These are phyloP conservation scores for Aegle marmelos DNA, from an alignment of 345 rosid genomes.

Conservation along the genomic window DNA sequence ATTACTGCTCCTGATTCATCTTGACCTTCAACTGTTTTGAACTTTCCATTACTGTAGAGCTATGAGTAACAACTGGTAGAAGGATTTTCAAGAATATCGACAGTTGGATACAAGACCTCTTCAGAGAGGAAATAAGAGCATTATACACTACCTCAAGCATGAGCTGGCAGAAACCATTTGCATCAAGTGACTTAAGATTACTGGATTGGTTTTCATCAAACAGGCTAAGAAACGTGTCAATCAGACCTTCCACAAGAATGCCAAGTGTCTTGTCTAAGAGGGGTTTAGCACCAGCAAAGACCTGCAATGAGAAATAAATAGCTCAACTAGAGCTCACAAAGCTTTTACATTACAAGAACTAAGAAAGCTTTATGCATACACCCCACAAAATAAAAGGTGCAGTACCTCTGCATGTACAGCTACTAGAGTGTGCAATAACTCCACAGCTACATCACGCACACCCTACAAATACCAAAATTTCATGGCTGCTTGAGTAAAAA, in stretches of 20 bases:
- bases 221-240: slow-evolving; percentile 85
- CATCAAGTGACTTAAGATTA: slow-evolving; percentile 68
- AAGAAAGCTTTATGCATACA: neutral
- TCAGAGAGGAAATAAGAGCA: neutral
- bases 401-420: slow-evolving; percentile 95
- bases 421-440: slow-evolving; percentile 83
- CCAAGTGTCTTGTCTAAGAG: slow-evolving; percentile 90
- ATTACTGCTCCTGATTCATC: no score
- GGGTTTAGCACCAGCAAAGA: slow-evolving; percentile 94
- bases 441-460: slow-evolving; percentile 92
- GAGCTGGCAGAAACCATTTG: slow-evolving; percentile 97
- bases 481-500: neutral
- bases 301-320: slow-evolving; percentile 39
- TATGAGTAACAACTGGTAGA: neutral
- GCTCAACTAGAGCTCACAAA: neutral
- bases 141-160: slow-evolving; percentile 81
- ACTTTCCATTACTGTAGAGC: neutral
- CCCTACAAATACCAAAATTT: slow-evolving; percentile 52
- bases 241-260: slow-evolving; percentile 88
- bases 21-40: neutral
- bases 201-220: slow-evolving; percentile 63
- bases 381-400: neutral
- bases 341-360: neutral
- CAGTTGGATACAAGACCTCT: slow-evolving; percentile 4
- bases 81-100: neutral